phyloP scores from a whole-genome alignment of 2,329 filamentous ascomycete genomes.

The Monosporascus sp. region DNA sequence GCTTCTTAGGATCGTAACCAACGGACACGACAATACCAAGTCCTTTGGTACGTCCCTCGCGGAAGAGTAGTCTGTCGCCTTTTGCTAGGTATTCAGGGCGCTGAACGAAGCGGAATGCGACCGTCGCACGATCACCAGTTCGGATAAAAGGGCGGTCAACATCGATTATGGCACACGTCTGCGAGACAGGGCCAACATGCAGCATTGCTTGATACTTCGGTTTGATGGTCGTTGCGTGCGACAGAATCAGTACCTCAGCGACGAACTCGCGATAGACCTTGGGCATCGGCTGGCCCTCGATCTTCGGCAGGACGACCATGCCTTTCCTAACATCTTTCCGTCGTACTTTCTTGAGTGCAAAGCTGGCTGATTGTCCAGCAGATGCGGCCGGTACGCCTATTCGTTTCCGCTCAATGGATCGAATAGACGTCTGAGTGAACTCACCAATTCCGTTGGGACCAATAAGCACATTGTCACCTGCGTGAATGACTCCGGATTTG shows the following conservation, averaged over 20 bases:
- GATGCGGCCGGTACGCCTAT: constrained; percentile 82
- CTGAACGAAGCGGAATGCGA: constrained; percentile 93
- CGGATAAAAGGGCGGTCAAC: constrained; percentile 94
- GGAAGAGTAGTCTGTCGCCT: constrained; percentile 85
- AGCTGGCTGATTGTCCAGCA: constrained; percentile 88
- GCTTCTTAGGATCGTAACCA: constrained; percentile 69
- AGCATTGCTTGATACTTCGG: constrained; percentile 97
- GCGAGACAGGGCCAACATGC: constrained; percentile 88
- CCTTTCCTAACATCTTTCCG: constrained; percentile 94
- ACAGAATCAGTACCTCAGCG: constrained; percentile 87
- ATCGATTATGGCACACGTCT: constrained; percentile 96
- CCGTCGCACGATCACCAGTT: constrained; percentile 87
- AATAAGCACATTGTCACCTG: constrained; percentile 83
- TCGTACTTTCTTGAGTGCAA: constrained; percentile 81
- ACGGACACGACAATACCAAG: constrained; percentile 89
- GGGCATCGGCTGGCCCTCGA: constrained; percentile 63
- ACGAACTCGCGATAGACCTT: constrained; percentile 74
- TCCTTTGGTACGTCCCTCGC: constrained; percentile 92
- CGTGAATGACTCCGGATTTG: constrained; percentile 79
- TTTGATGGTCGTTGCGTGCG: constrained; percentile 95
- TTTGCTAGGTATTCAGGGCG: constrained; percentile 86
- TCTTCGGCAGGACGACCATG: constrained; percentile 89
- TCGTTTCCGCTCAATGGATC: constrained; percentile 91
- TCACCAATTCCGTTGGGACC: constrained; percentile 88
- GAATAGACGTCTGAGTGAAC: constrained; percentile 79